Percentiles rank a stretch among this genome's conserved stretches.
These are phyloP conservation scores for Tricholoma furcatifolium DNA, from an alignment of 768 basidiomycete genomes.

Conservation along the genomic window DNA sequence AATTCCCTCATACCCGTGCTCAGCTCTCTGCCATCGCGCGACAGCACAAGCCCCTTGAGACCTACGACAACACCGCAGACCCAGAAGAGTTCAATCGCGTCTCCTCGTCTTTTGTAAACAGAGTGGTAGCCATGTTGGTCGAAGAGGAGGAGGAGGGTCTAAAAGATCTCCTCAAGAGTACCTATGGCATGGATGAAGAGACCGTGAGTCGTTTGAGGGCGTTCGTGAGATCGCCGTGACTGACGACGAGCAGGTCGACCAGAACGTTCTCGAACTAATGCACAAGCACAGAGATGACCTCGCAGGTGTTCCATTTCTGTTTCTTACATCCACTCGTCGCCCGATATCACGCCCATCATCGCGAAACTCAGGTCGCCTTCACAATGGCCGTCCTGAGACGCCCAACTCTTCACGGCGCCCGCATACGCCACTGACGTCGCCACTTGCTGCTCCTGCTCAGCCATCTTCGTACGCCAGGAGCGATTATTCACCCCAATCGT, in stretches of 20 bases:
- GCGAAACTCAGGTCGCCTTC: slow-evolving; percentile 64
- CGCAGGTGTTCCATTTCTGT: slow-evolving; percentile 79
- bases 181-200: slow-evolving; percentile 67
- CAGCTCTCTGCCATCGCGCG: slow-evolving; percentile 74
- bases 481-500: slow-evolving; percentile 62
- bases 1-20: slow-evolving; percentile 82
- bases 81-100: slow-evolving; percentile 51
- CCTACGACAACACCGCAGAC: slow-evolving; percentile 57
- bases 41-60: slow-evolving; percentile 63
- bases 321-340: slow-evolving; percentile 75
- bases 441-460: slow-evolving; percentile 54
- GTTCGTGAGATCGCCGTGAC: slow-evolving; percentile 6
- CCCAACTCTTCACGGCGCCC: slow-evolving; percentile 73
- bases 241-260: slow-evolving; percentile 60
- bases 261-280: slow-evolving; percentile 92
- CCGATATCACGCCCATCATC: slow-evolving; percentile 82
- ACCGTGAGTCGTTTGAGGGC: slow-evolving; percentile 45
- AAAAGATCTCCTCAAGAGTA: slow-evolving; percentile 69
- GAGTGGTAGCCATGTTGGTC: slow-evolving; percentile 68
- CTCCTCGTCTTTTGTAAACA: slow-evolving; percentile 60
- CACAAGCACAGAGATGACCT: slow-evolving; percentile 90
- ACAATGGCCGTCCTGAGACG: slow-evolving; percentile 68
- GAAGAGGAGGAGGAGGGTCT: slow-evolving; percentile 88
- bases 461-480: slow-evolving; percentile 51
- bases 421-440: slow-evolving; percentile 77